These are phyloP conservation scores for Termitomyces sp. DNA, from an alignment of 768 basidiomycete species.

Conservation along the genomic window DNA sequence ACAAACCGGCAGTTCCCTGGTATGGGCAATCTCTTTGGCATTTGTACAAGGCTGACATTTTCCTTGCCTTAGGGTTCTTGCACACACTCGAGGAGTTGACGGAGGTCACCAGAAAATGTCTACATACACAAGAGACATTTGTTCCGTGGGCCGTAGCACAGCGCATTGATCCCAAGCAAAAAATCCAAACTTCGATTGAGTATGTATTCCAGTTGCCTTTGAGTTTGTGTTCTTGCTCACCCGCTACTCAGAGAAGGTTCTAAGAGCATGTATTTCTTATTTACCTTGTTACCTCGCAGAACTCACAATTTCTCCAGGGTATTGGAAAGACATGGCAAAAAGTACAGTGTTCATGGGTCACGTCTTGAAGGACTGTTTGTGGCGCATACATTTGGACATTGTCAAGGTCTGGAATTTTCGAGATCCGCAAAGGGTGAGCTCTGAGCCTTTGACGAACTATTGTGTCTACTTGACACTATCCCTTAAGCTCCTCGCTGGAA, in stretches of 20 bases:
- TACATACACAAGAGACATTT: conserved; percentile 1
- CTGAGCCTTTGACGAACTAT: background rate
- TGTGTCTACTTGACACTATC: background rate
- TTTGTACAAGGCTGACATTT: background rate
- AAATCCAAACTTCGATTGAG: background rate
- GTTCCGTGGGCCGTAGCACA: conserved; percentile 10
- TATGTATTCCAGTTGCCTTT: background rate
- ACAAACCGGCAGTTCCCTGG: background rate
- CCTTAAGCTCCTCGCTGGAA: background rate
- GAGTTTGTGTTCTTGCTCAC: background rate
- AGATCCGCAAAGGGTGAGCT: conserved; percentile 1
- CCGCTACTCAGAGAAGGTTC: background rate
- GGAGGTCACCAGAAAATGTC: background rate
- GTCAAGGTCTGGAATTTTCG: conserved; percentile 6
- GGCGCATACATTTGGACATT: conserved; percentile 4
- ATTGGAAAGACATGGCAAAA: conserved; percentile 6
- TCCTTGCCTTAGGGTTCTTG: background rate
- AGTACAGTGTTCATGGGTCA: conserved; percentile 4
- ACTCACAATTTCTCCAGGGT: background rate
- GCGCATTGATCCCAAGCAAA: conserved; percentile 5
- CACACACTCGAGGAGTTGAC: background rate
- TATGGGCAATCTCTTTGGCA: background rate
- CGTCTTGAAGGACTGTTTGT: conserved; percentile 3
- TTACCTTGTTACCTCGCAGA: background rate
- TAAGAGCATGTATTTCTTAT: background rate